These are phyloP conservation scores for Cyberlindnera americana DNA, from an alignment of 805 yeast genomes.

Conservation along the genomic window DNA sequence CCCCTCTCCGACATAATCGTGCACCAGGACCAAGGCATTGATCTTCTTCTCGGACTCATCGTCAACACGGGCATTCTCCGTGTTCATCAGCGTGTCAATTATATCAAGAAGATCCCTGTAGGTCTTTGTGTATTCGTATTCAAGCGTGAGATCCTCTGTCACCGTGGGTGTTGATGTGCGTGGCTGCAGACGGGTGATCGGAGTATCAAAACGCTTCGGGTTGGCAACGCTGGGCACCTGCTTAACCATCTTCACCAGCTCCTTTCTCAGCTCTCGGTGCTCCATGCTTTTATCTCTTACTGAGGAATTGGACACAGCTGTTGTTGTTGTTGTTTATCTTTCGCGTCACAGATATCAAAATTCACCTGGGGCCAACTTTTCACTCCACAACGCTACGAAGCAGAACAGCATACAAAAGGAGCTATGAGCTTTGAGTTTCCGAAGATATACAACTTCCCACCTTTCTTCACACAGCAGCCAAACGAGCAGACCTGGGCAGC, in stretches of 20 bases:
- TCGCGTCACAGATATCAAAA: not conserved
- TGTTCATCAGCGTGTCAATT: slow-evolving; percentile 11
- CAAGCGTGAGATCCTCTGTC: slow-evolving; percentile 4
- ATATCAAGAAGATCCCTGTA: slow-evolving; percentile 12
- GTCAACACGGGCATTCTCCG: slow-evolving; percentile 5
- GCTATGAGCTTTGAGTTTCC: slow-evolving; percentile 19
- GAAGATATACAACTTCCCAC: slow-evolving; percentile 60
- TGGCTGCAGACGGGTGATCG: not conserved
- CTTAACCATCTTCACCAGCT: slow-evolving; percentile 1
- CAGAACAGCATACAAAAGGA: no score
- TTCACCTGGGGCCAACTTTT: no score
- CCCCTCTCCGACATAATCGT: slow-evolving; percentile 9
- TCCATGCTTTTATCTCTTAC: not conserved
- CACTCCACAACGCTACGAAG: no score
- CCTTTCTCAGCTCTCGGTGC: slow-evolving; percentile 1
- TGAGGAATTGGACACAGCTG: not conserved
- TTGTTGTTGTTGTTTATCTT: slow-evolving; percentile 1
- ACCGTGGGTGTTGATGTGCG: not conserved
- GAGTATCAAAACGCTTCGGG: slow-evolving; percentile 1
- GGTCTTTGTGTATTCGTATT: slow-evolving; percentile 15
- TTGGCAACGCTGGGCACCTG: slow-evolving; percentile 4
- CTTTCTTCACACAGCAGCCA: slow-evolving; percentile 87
- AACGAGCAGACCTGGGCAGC: slow-evolving; percentile 73
- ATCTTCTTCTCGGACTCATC: not conserved
- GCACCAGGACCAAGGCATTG: slow-evolving; percentile 1